Base-by-base conservation (phyloP, 176 grass and related monocot species). In the Oryza meyeriana region DNA sequence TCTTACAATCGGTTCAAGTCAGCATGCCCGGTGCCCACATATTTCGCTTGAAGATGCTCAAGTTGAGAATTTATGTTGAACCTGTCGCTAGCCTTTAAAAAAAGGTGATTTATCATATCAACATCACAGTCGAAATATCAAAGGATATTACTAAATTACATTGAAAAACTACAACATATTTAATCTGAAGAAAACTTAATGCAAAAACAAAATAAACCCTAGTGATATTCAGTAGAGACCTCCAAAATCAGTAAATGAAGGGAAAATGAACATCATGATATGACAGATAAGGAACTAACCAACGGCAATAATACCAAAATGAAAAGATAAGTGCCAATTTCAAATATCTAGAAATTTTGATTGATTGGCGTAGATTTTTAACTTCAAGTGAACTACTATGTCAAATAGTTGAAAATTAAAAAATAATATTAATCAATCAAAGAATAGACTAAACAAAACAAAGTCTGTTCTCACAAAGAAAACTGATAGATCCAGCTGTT, bases 51-150 rank as follows among this genome's bases (percentile, higher is more conserved):
- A 79, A 97, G 92, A 91, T 97, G 95, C 82, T 97, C 95, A 71
- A 97, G 95, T 78, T 97, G 95, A 75, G 95, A 97, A 76, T 97
- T 97, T 47, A 97, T 97, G 79, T 97, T 97, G 73, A 97, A 97
- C 50, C 95, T 97, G 28, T 97, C 92, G 1, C 95, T 97, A 32
- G 95, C 95, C 95, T 97, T 34, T n/a, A 57, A 75, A 86, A 81
- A 85, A 81, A 42, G 24, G 47, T 44, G 50, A 44, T 16, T 77
- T 61, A 61, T 64, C 52, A 78, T 82, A 90, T 50, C 62, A 62
- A 20, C 2, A 6, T n/a, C 31, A 16, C 8, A 12, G 33, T 35
- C 9, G 44, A 66, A 72, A 82, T 61, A 17, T 48, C 36, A 61
- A 26, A 69, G 12, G 12, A 69, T 10, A 12, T 28, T 63, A 34